Conservation (phyloP, 2,329 filamentous ascomycete genomes). For the Colletotrichum limetticola region DNA sequence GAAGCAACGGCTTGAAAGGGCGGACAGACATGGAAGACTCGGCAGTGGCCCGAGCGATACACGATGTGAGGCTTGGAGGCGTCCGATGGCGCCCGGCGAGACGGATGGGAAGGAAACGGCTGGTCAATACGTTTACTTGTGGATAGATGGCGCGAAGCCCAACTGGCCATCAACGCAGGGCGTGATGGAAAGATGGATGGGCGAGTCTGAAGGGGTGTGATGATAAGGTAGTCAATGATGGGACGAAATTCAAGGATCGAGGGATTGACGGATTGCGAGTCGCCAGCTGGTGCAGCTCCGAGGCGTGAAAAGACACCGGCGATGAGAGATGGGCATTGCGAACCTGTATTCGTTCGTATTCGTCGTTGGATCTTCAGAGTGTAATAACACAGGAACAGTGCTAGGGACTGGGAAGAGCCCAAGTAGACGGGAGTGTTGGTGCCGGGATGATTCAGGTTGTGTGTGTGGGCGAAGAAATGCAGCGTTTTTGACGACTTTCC, state of each 20-base stretch:
- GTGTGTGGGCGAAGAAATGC: not conserved
- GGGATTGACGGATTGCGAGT: not conserved
- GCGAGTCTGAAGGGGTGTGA: not conserved
- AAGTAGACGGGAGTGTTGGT: not conserved
- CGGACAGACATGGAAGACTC: not conserved
- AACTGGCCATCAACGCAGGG: not conserved
- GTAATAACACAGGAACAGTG: too few species aligned
- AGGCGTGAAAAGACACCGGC: not conserved
- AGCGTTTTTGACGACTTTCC: constrained; percentile 1
- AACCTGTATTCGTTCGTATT: too few species aligned
- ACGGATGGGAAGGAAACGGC: not conserved
- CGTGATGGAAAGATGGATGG: not conserved
- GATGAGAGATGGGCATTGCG: not conserved
- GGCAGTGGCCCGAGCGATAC: not conserved
- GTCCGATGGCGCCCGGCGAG: not conserved
- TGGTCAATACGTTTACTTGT: not conserved
- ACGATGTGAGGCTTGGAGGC: not conserved
- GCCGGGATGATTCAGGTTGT: not conserved
- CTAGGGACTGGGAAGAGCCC: too few species aligned
- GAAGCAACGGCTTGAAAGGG: not conserved
- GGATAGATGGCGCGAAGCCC: not conserved
- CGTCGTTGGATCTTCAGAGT: too few species aligned
- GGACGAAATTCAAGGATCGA: not conserved
- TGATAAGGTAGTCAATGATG: not conserved
- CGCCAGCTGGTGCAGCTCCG: not conserved